Evolutionary conservation across 257 asterid species (phyloP).

Genomic region (Thymus quinquecostatus): DNA sequence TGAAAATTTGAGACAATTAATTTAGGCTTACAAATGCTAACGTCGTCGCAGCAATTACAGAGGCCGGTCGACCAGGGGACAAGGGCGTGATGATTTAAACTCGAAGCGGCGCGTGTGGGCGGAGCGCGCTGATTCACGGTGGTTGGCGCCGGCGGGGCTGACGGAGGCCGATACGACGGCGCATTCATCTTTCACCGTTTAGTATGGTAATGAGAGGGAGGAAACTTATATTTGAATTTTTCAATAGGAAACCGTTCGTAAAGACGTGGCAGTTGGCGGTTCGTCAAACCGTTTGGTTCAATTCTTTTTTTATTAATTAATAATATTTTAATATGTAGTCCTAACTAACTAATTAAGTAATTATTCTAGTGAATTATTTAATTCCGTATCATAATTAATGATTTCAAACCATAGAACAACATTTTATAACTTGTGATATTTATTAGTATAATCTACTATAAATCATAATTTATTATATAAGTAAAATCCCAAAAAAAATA

Average conservation of each 20-base stretch:
- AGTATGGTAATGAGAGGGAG: neutral
- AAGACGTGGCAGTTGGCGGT: constrained; percentile 19
- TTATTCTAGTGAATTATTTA: too few species aligned
- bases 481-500: neutral
- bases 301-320: neutral
- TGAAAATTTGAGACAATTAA: neutral
- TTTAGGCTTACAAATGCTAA: constrained; percentile 45
- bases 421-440: neutral
- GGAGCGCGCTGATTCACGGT: constrained; percentile 19
- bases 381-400: too few species aligned
- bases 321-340: too few species aligned
- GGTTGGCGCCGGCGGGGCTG: constrained; percentile 39
- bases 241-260: constrained; percentile 27
- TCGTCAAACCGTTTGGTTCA: constrained; percentile 24
- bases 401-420: neutral
- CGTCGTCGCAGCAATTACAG: constrained; percentile 45
- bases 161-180: constrained; percentile 10
- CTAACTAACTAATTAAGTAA: neutral
- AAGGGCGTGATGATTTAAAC: constrained; percentile 25
- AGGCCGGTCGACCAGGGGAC: constrained; percentile 61
- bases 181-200: neutral
- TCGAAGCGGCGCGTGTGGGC: constrained; percentile 20
- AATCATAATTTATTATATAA: neutral
- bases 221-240: constrained; percentile 3
- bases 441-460: neutral